Evolutionary conservation across 1,139 yeast genomes (phyloP).

Genomic region (Lodderomyces metapsilosis): DNA sequence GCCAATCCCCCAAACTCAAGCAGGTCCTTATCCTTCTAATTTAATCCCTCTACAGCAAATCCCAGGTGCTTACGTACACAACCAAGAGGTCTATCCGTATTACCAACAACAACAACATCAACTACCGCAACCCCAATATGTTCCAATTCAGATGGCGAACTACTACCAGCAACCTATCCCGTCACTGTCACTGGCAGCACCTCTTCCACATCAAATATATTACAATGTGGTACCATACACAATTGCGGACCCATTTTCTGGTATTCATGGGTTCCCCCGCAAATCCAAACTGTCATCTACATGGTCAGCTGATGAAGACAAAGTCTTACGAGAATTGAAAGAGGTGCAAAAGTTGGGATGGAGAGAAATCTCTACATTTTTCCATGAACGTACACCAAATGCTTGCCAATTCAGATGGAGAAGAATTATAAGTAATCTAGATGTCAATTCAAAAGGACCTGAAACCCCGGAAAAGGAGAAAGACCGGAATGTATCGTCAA

Average conservation of each 20-base stretch:
- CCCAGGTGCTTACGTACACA: not conserved
- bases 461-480: not conserved
- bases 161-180: constrained; percentile 1
- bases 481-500: not conserved
- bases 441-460: constrained; percentile 1
- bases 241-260: not conserved
- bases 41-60: constrained; percentile 1
- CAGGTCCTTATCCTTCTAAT: not conserved
- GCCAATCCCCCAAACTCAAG: not conserved
- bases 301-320: constrained; percentile 43
- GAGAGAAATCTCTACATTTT: constrained; percentile 45
- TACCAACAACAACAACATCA: constrained; percentile 5
- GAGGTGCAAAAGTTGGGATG: constrained; percentile 46
- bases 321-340: constrained; percentile 35
- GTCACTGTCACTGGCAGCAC: not conserved
- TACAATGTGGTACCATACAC: constrained; percentile 3
- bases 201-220: not conserved
- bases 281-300: constrained; percentile 36
- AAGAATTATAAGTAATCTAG: constrained; percentile 32
- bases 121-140: constrained; percentile 4
- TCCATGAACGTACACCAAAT: constrained; percentile 45
- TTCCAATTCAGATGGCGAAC: not conserved
- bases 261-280: constrained; percentile 6
- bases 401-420: constrained; percentile 52
- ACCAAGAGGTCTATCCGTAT: not conserved